Conservation (phyloP, 2,329 filamentous ascomycete genomes). For the Aspergillus awamori region DNA sequence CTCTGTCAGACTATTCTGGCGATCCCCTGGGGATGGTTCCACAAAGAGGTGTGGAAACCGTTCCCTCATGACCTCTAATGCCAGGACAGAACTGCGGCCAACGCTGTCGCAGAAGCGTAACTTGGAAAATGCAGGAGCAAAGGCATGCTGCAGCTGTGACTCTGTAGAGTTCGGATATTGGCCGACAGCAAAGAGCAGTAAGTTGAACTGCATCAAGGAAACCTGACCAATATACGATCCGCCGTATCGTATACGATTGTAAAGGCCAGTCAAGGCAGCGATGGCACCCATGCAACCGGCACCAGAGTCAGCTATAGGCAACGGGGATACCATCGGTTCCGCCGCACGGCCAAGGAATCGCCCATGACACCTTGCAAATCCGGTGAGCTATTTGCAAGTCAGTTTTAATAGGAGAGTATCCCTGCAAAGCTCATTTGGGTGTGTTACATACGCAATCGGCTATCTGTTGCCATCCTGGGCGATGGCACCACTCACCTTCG, state of each 20-base stretch:
- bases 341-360: not conserved
- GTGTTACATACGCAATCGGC: not conserved
- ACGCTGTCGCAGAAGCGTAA: not conserved
- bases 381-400: not conserved
- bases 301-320: conserved; percentile 10
- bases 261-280: conserved; percentile 1
- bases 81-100: not conserved
- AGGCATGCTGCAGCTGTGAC: not conserved
- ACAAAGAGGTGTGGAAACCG: not conserved
- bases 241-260: not conserved
- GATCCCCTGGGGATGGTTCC: too few species aligned
- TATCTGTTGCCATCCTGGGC: conserved; percentile 3
- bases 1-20: not conserved
- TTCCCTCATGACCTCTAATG: not conserved
- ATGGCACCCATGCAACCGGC: conserved; percentile 10
- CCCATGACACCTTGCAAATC: not conserved
- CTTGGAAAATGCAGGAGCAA: not conserved
- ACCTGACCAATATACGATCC: not conserved
- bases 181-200: not conserved
- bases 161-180: not conserved
- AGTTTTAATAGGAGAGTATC: not conserved
- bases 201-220: not conserved
- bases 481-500: not conserved
- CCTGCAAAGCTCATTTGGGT: not conserved
- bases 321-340: conserved; percentile 1